Base-by-base conservation (phyloP, 345 rosid species). In the Schrenkiella parvula region DNA sequence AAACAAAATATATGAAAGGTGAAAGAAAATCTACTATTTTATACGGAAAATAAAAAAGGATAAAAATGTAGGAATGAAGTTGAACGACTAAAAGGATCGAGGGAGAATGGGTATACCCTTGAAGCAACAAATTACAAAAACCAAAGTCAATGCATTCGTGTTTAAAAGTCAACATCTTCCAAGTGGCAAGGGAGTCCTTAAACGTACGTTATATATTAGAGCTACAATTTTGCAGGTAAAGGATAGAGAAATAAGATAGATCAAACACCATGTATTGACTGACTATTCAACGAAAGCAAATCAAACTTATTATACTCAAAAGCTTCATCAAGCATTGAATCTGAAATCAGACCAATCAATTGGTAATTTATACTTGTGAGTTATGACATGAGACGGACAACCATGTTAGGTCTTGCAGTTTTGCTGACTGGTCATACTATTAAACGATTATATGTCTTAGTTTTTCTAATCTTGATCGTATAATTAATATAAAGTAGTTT, bases 221-320 rank as follows among this genome's bases (percentile, higher is more conserved):
- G 18, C 37, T 35, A 12, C 8, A 34, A 38, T 26, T 21, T 34
- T 21, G 54, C 69, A 53, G 54, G 48, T 62, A 54, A 44, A 34
- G 15, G 11, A 26, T 28, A 26, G 7, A 9, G 8, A 63, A 32
- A 64, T 44, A 34, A 35, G 38, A 10, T 35, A 21, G 18, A 37
- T 55, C 10, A 37, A 13, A 55, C 28, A 41, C 2, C 11, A 74
- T 46, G 31, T 34, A 66, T 66, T 67, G 73, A 74, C 62, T 3
- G 67, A 50, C 63, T 59, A 59, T 50, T 59, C 71, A 64, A 12
- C 8, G 44, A 50, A 37, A 35, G 66, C 17, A 55, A 65, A 58
- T 19, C 6, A 6, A 21, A 57, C 11, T 8, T 58, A 44, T 39
- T 67, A 21, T 48, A 73, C 12, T 25, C 22, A 14, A 46, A 54